Evolutionary conservation across 2,329 filamentous ascomycete species (phyloP).

Genomic region (Xylariaceae sp.): DNA sequence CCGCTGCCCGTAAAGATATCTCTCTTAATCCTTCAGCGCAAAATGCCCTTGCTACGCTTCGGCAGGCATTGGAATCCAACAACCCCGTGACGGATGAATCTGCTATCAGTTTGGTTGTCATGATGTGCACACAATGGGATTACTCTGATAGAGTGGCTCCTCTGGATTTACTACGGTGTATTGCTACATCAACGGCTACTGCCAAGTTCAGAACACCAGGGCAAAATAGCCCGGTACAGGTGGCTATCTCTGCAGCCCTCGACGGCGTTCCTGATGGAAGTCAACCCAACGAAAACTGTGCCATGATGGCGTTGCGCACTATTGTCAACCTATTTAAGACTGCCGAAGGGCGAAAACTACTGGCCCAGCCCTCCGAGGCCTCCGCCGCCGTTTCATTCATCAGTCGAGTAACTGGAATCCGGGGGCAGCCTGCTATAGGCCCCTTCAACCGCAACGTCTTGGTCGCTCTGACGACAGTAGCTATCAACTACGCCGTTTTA

Average conservation of each 20-base stretch:
- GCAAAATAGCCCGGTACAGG: constrained; percentile 66
- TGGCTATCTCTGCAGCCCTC: constrained; percentile 50
- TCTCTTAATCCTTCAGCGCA: constrained; percentile 78
- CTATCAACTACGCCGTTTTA: constrained; percentile 85
- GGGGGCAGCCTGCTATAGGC: constrained; percentile 55
- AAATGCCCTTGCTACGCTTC: constrained; percentile 65
- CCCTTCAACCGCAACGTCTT: constrained; percentile 77
- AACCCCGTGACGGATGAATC: constrained; percentile 56
- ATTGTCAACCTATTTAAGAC: constrained; percentile 86
- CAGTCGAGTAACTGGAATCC: constrained; percentile 64
- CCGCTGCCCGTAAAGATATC: constrained; percentile 73
- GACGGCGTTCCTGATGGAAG: constrained; percentile 60
- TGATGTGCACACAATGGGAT: constrained; percentile 80
- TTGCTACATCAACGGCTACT: constrained; percentile 72
- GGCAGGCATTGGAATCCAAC: constrained; percentile 67
- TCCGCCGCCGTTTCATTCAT: constrained; percentile 69
- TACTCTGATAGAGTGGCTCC: constrained; percentile 80
- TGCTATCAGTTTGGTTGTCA: constrained; percentile 70
- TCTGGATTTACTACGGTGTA: constrained; percentile 85
- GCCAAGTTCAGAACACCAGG: constrained; percentile 64
- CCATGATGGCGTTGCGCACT: constrained; percentile 84
- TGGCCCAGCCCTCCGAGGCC: constrained; percentile 60
- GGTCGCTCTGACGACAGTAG: constrained; percentile 80
- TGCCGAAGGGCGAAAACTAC: constrained; percentile 70
- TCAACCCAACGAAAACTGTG: constrained; percentile 75